Evolutionary conservation across 2,329 filamentous ascomycete species (phyloP).

Genomic region (Neobulgaria alba): DNA sequence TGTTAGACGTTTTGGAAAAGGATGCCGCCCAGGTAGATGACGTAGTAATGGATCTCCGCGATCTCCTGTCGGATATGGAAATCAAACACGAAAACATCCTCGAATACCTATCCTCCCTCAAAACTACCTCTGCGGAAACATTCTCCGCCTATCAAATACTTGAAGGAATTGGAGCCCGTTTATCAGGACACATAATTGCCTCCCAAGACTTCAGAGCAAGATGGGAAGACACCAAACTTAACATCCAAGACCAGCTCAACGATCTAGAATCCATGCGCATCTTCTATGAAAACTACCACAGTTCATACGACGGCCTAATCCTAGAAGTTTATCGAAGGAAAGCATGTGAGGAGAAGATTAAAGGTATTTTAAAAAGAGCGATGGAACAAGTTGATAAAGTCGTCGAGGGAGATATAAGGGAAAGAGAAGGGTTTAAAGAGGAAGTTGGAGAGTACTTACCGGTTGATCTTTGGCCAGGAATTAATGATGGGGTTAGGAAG

Average conservation of each 20-base stretch:
- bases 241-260: constrained; percentile 58
- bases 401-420: constrained; percentile 60
- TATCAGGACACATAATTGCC: constrained; percentile 57
- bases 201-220: constrained; percentile 53
- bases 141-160: constrained; percentile 57
- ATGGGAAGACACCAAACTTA: constrained; percentile 68
- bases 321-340: constrained; percentile 74
- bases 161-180: constrained; percentile 55
- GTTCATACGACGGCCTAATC: constrained; percentile 75
- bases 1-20: constrained; percentile 70
- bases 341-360: constrained; percentile 63
- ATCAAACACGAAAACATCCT: constrained; percentile 54
- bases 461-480: constrained; percentile 76
- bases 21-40: constrained; percentile 61
- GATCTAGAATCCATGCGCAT: constrained; percentile 69
- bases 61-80: constrained; percentile 71
- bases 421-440: constrained; percentile 69
- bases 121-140: constrained; percentile 47
- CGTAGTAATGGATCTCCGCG: constrained; percentile 62
- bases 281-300: constrained; percentile 83
- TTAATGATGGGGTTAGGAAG: constrained; percentile 39
- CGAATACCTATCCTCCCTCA: constrained; percentile 50
- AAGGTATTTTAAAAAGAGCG: constrained; percentile 67
- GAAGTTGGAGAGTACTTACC: constrained; percentile 84
- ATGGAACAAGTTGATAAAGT: constrained; percentile 68